A percentile compares a stretch with the other conserved stretches of the same genome.
These are phyloP conservation scores for Corymbia maculata DNA, from an alignment of 345 rosid genomes.

Conservation along the genomic window DNA sequence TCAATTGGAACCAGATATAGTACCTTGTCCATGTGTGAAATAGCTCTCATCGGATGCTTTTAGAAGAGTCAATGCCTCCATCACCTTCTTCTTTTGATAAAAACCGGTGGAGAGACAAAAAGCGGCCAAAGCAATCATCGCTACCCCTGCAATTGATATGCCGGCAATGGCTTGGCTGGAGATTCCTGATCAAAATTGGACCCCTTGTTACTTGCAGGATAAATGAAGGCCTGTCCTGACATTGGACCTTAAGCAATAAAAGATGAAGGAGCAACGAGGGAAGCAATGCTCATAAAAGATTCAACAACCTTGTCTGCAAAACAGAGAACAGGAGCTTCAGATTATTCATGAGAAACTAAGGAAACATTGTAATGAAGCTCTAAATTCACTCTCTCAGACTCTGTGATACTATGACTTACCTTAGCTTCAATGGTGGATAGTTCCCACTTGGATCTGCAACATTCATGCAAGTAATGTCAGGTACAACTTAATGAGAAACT, in stretches of 20 bases:
- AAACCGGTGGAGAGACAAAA: constrained; percentile 4
- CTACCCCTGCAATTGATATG: constrained; percentile 25
- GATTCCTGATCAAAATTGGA: constrained; percentile 24
- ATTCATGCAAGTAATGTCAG: not conserved
- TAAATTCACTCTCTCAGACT: not conserved
- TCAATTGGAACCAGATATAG: not conserved
- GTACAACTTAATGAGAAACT: not conserved
- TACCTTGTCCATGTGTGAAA: constrained; percentile 10
- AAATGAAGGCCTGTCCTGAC: not conserved
- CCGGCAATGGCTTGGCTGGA: constrained; percentile 18
- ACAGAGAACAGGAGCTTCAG: not conserved
- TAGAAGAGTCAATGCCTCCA: constrained; percentile 1
- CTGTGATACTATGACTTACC: constrained; percentile 8
- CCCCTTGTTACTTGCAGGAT: not conserved
- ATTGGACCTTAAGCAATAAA: not conserved
- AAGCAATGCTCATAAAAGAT: not conserved
- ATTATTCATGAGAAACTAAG: not conserved
- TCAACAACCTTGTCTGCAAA: constrained; percentile 37
- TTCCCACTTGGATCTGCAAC: constrained; percentile 33
- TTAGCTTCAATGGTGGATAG: constrained; percentile 29
- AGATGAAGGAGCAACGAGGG: not conserved
- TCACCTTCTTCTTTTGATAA: constrained; percentile 13
- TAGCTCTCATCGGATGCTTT: constrained; percentile 9
- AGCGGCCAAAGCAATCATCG: constrained; percentile 3
- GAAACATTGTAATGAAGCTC: not conserved